Evolutionary conservation across 805 yeast species (phyloP).

Genomic region (Candida silvatica): DNA sequence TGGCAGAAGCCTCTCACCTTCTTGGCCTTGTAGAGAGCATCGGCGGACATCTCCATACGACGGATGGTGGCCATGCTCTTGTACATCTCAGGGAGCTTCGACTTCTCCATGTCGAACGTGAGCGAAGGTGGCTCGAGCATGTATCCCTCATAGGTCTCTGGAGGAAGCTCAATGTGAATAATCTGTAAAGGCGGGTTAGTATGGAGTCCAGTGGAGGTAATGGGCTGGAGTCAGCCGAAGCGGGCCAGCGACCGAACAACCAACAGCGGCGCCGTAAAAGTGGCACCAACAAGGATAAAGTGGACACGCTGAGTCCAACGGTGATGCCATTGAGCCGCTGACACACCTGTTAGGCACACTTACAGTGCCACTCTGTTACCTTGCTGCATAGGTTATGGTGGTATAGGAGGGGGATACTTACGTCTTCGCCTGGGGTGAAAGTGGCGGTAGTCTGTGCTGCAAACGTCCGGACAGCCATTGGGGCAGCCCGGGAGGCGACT

Average conservation of each 20-base stretch:
- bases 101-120: conserved; percentile 71
- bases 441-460: conserved; percentile 23
- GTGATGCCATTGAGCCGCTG: too few species aligned
- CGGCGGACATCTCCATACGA: conserved; percentile 99
- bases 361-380: too few species aligned
- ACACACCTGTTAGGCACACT: too few species aligned
- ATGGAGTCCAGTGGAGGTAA: too few species aligned
- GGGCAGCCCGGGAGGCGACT: conserved; percentile 3
- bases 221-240: too few species aligned
- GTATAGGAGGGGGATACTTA: too few species aligned
- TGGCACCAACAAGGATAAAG: too few species aligned
- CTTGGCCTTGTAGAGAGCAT: conserved; percentile 96
- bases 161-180: conserved; percentile 55
- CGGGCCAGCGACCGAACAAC: too few species aligned
- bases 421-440: conserved; percentile 12
- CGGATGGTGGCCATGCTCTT: conserved; percentile 90
- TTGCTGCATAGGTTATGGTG: background rate
- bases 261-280: too few species aligned
- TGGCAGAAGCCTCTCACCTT: conserved; percentile 99
- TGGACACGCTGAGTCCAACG: too few species aligned
- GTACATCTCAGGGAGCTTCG: conserved; percentile 81
- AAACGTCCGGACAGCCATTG: too few species aligned
- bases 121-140: conserved; percentile 65
- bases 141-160: conserved; percentile 78
- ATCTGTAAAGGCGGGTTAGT: background rate